Evolutionary conservation across 305 asterid species (phyloP).

Genomic region (Ilex paraguariensis): DNA sequence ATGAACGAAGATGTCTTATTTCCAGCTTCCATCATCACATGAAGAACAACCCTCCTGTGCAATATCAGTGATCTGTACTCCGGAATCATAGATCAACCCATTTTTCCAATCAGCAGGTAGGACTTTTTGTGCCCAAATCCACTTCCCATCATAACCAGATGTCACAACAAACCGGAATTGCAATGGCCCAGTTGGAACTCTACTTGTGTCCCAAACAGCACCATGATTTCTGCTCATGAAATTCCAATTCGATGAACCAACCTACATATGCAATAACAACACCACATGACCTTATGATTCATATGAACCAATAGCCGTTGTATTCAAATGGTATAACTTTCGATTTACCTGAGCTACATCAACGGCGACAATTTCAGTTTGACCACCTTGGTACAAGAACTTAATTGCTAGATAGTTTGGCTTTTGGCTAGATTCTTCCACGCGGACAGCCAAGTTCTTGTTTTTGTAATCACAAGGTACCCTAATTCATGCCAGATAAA

Average conservation of each 20-base stretch:
- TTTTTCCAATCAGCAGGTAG: conserved; percentile 59
- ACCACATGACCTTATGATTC: neutral
- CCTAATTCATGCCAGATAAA: conserved; percentile 23
- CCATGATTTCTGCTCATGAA: conserved; percentile 62
- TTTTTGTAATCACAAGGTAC: conserved; percentile 56
- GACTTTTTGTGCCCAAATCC: conserved; percentile 67
- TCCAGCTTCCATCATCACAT: conserved; percentile 51
- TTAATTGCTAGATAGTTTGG: conserved; percentile 56
- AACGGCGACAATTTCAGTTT: conserved; percentile 59
- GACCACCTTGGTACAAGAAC: conserved; percentile 75
- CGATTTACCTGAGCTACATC: conserved; percentile 61
- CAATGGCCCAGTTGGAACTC: conserved; percentile 71
- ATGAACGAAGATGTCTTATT: neutral
- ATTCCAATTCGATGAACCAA: conserved; percentile 50
- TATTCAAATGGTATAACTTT: too few species aligned
- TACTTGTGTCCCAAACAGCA: conserved; percentile 74
- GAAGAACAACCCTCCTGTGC: conserved; percentile 68
- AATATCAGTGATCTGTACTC: conserved; percentile 63
- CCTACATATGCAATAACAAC: conserved; percentile 20
- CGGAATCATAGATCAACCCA: conserved; percentile 51
- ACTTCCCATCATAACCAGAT: conserved; percentile 72
- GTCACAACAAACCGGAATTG: conserved; percentile 73
- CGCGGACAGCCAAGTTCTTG: conserved; percentile 55
- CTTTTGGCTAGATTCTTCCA: conserved; percentile 77
- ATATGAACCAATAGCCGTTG: too few species aligned